Evolutionary conservation across 108 stramenopile species (phyloP).

Genomic region (Skeletonema potamos): DNA sequence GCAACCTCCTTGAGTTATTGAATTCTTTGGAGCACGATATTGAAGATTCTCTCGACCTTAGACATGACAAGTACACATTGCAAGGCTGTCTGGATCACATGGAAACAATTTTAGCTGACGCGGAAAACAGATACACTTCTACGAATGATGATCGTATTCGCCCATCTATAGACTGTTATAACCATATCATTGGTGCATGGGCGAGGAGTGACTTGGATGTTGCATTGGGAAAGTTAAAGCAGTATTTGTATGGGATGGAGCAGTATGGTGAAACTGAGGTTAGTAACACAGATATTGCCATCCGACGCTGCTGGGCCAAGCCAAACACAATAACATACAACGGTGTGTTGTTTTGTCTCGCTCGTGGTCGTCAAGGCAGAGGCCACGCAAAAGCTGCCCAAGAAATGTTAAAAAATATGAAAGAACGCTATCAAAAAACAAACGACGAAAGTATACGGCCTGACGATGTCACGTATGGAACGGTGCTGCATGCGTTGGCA

Average conservation of each 20-base stretch:
- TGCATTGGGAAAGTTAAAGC: constrained; percentile 5
- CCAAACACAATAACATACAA: constrained; percentile 78
- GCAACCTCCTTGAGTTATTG: constrained; percentile 14
- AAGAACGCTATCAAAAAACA: constrained; percentile 20
- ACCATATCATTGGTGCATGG: constrained; percentile 71
- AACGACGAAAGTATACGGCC: constrained; percentile 28
- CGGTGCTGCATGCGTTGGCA: constrained; percentile 34
- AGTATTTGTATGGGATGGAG: constrained; percentile 40
- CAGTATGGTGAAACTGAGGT: background rate
- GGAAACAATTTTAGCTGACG: constrained; percentile 26
- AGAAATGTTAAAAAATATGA: constrained; percentile 37
- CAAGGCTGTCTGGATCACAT: constrained; percentile 31
- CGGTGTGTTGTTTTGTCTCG: constrained; percentile 51
- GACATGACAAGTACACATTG: constrained; percentile 13
- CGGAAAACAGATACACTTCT: constrained; percentile 16
- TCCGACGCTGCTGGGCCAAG: constrained; percentile 19
- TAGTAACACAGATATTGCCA: background rate
- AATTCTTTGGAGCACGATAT: constrained; percentile 7
- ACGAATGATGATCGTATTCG: constrained; percentile 26
- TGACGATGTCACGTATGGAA: constrained; percentile 40
- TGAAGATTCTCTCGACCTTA: background rate
- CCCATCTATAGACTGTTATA: constrained; percentile 48
- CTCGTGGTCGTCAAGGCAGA: constrained; percentile 17
- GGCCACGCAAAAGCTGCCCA: constrained; percentile 42
- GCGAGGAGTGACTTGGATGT: constrained; percentile 53